Conservation (phyloP, 805 yeast genomes). For the Candida nemodendra region DNA sequence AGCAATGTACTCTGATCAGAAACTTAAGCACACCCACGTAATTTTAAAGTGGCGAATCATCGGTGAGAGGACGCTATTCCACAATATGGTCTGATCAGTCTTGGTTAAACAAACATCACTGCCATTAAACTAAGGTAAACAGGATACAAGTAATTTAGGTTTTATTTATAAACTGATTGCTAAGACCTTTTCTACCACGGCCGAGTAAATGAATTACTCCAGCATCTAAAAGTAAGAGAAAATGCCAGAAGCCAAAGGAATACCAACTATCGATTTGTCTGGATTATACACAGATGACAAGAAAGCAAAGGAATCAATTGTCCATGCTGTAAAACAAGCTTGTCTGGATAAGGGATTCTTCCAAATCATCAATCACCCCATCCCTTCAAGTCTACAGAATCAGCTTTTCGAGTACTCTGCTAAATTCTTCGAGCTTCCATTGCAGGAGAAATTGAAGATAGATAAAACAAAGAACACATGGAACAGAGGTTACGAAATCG, state of each 20-base stretch:
- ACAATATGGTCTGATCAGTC: too few relatives aligned
- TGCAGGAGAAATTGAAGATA: constrained; percentile 22
- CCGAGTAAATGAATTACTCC: too few relatives aligned
- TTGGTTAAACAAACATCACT: too few relatives aligned
- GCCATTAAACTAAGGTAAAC: too few relatives aligned
- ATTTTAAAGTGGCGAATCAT: too few relatives aligned
- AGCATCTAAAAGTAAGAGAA: too few relatives aligned
- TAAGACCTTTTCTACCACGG: too few relatives aligned
- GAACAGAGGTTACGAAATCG: constrained; percentile 23
- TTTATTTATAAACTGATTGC: too few relatives aligned
- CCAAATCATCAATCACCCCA: constrained; percentile 14
- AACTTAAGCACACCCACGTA: too few relatives aligned
- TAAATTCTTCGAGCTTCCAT: constrained; percentile 23
- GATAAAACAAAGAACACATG: constrained; percentile 15
- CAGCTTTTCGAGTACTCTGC: constrained; percentile 10
- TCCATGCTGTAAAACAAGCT: constrained; percentile 8
- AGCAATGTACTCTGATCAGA: too few relatives aligned
- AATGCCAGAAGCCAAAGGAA: constrained; percentile 2
- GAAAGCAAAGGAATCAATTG: neutral
- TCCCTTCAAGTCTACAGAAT: constrained; percentile 9
- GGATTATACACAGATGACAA: constrained; percentile 11
- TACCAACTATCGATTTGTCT: constrained; percentile 15
- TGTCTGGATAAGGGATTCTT: constrained; percentile 15
- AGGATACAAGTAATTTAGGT: too few relatives aligned
- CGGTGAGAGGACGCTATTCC: too few relatives aligned